Base-by-base conservation (phyloP, 345 rosid genomes). In the Microcos paniculata region DNA sequence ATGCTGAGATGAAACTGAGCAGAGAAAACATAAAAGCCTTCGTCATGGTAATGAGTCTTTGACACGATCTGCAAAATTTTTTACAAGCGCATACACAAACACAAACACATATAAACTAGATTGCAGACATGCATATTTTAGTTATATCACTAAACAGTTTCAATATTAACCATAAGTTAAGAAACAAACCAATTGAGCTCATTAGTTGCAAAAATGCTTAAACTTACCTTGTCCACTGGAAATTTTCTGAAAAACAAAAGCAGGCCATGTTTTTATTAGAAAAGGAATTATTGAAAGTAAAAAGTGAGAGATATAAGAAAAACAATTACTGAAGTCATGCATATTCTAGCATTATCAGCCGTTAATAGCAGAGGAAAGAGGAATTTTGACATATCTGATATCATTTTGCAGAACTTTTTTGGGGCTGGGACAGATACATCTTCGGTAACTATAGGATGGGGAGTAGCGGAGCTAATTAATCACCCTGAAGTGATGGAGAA, bases 21-120 rank as follows among this genome's bases (percentile, higher is more conserved):
- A 87, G 89, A 84, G 91, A 87, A 74, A 90, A 94, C 73, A 81
- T 90, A 11, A 90, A 94, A 76, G 97, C 90, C 70, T 89, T 94
- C 81, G 77, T 91, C 65, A 84, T 89, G 94, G 98, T 94, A 87
- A 83, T 30, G 4, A 45, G 21, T 53, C 53, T 8, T 55, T 55
- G 35, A 69, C 62, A 21, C 11, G 10, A 8, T 9, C 8, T 26
- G 43, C 56, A 35, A 11, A 30, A 62, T 1, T 12, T 14, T 30
- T 61, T 61, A 67, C 33, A 65, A 40, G 19, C 7, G 4, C 52
- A 43, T 35, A 38, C 30, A 18, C n/a, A 62, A 11, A 16, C 3
- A 30, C 23, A 21, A 6, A 21, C 7, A 58, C 35, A 11, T 13
- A 48, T 15, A 12, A 11, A 23, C 46, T 46, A 16, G 2, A 28